Percentiles rank a stretch among this genome's conserved stretches.
Conservation (phyloP, 169 alveolate genomes). For the Eimeria falciformis region DNA sequence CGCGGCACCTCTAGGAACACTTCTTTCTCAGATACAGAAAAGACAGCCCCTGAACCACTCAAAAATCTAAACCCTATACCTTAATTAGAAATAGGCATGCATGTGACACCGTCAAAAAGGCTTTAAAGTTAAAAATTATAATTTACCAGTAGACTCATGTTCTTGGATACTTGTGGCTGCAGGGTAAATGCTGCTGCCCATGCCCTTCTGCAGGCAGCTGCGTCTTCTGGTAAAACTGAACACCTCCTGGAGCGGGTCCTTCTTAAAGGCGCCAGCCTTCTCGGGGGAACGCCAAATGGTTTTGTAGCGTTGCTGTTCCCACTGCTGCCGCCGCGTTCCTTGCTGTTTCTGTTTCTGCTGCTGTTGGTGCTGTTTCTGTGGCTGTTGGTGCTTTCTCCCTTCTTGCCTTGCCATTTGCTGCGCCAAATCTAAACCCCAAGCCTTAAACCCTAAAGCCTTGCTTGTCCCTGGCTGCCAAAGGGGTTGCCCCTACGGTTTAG, state of each 20-base stretch:
- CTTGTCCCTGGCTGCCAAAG: background rate
- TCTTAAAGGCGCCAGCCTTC: background rate
- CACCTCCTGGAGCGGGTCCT: background rate
- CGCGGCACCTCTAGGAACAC: constrained; percentile 52
- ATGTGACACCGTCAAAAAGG: background rate
- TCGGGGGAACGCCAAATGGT: constrained; percentile 5
- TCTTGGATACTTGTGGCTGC: constrained; percentile 40
- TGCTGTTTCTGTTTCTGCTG: background rate
- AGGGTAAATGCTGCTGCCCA: background rate
- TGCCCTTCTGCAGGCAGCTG: background rate
- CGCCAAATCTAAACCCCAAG: background rate
- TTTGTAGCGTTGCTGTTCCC: background rate
- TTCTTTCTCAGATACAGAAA: constrained; percentile 45
- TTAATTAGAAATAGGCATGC: background rate
- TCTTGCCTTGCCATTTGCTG: too few species aligned
- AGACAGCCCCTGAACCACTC: constrained; percentile 6
- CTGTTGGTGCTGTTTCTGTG: constrained; percentile 19
- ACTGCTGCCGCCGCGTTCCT: background rate
- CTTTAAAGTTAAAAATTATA: background rate
- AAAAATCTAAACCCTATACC: background rate
- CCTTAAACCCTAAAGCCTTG: background rate
- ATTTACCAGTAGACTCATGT: constrained; percentile 22
- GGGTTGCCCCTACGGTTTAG: background rate
- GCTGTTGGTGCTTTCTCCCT: too few species aligned
- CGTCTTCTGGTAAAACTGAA: background rate